phyloP scores from a whole-genome alignment of 495 filamentous ascomycete species.

The Pseudoneurospora amorphoporcata region DNA sequence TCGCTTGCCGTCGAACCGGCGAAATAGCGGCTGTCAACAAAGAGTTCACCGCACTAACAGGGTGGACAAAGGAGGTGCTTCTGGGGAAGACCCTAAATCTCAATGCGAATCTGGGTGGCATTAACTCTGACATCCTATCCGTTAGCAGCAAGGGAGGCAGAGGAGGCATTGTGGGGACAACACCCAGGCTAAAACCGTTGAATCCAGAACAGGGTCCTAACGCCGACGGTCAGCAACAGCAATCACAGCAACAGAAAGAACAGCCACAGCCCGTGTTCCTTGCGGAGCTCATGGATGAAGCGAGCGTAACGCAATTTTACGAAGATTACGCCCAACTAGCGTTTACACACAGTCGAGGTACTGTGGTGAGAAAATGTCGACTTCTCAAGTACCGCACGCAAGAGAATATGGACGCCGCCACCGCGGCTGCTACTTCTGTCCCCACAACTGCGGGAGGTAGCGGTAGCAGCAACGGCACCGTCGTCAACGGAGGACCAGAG shows the following conservation, averaged over 20 bases:
- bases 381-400: constrained; percentile 83
- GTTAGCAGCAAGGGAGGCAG: constrained; percentile 18
- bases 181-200: constrained; percentile 34
- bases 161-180: constrained; percentile 31
- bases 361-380: constrained; percentile 72
- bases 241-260: neutral
- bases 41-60: constrained; percentile 87
- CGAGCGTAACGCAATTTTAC: constrained; percentile 88
- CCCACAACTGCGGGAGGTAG: neutral
- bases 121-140: constrained; percentile 20
- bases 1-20: constrained; percentile 84
- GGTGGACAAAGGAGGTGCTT: constrained; percentile 86
- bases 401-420: constrained; percentile 44
- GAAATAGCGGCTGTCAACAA: constrained; percentile 89
- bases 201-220: constrained; percentile 23
- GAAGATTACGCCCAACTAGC: constrained; percentile 89
- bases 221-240: constrained; percentile 5
- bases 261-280: constrained; percentile 70
- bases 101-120: constrained; percentile 63
- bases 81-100: constrained; percentile 80
- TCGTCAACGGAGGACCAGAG: neutral
- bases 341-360: constrained; percentile 78
- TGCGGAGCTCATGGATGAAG: constrained; percentile 86
- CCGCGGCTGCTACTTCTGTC: constrained; percentile 6
- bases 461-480: neutral